Evolutionary conservation across 352 stramenopile genomes (phyloP).

Genomic region (Plasmopara viticola): DNA sequence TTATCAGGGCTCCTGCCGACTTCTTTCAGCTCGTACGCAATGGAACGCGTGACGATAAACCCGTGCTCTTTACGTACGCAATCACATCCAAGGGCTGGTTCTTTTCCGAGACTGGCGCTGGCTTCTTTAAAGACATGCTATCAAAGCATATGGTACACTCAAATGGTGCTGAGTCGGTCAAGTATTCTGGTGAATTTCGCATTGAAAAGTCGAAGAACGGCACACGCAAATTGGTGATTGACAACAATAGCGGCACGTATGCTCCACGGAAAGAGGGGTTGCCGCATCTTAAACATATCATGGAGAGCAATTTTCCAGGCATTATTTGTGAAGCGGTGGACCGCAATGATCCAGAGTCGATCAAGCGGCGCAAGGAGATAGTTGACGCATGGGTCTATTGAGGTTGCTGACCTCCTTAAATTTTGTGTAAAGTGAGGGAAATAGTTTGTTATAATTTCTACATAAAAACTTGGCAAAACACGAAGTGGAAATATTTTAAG

Average conservation of each 20-base stretch:
- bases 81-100: slow-evolving; percentile 29
- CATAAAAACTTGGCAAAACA: too few species aligned
- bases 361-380: slow-evolving; percentile 23
- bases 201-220: slow-evolving; percentile 16
- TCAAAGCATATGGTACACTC: slow-evolving; percentile 38
- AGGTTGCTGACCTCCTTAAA: too few species aligned
- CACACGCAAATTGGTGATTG: slow-evolving; percentile 23
- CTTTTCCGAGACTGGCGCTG: slow-evolving; percentile 30
- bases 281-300: slow-evolving; percentile 19
- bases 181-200: slow-evolving; percentile 29
- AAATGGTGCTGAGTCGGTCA: slow-evolving; percentile 20
- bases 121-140: slow-evolving; percentile 37
- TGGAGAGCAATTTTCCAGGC: slow-evolving; percentile 27
- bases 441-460: too few species aligned
- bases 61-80: slow-evolving; percentile 34
- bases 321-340: slow-evolving; percentile 23
- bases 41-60: slow-evolving; percentile 19
- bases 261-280: slow-evolving; percentile 22
- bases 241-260: slow-evolving; percentile 38
- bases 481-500: too few species aligned
- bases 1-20: slow-evolving; percentile 10
- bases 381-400: slow-evolving; percentile 18
- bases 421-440: too few species aligned
- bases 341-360: slow-evolving; percentile 13
- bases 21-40: slow-evolving; percentile 28